A percentile compares a stretch with the other conserved stretches of the same genome.
These are phyloP conservation scores for Solanum bulbocastanum DNA, from an alignment of 257 asterid genomes.

Conservation along the genomic window DNA sequence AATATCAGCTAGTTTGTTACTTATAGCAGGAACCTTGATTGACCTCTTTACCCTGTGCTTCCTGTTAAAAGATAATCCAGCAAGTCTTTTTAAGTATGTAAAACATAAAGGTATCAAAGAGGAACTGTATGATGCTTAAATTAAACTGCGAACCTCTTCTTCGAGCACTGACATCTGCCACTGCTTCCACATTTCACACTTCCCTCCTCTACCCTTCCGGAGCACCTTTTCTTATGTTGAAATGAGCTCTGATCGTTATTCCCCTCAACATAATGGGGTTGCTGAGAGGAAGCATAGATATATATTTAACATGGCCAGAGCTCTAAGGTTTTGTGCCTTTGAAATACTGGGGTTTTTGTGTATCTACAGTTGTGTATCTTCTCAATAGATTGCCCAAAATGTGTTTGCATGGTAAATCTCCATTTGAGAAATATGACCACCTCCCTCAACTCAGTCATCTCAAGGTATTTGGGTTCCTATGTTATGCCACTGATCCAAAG, in stretches of 20 bases:
- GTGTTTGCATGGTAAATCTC: too few species aligned
- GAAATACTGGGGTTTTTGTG: too few species aligned
- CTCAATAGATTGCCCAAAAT: too few species aligned
- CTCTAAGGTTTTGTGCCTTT: too few species aligned
- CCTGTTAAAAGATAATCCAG: conserved; percentile 17
- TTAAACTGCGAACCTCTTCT: conserved; percentile 53
- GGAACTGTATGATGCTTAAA: not conserved
- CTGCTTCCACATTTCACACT: conserved; percentile 83
- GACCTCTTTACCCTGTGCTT: conserved; percentile 59
- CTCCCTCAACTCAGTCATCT: too few species aligned
- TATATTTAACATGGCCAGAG: too few species aligned
- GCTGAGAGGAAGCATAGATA: too few species aligned
- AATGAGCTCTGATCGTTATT: conserved; percentile 41
- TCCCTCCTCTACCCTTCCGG: conserved; percentile 72
- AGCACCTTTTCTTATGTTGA: conserved; percentile 67
- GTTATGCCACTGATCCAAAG: too few species aligned
- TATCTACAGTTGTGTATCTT: too few species aligned
- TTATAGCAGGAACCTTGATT: conserved; percentile 58
- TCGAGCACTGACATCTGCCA: conserved; percentile 76
- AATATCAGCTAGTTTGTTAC: conserved; percentile 61
- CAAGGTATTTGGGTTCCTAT: too few species aligned
- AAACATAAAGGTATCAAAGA: not conserved
- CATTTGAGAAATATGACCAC: too few species aligned
- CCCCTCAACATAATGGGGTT: too few species aligned
- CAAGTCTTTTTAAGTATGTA: not conserved